Evolutionary conservation across 257 asterid species (phyloP).

Genomic region (Galeopsis tetrahit): DNA sequence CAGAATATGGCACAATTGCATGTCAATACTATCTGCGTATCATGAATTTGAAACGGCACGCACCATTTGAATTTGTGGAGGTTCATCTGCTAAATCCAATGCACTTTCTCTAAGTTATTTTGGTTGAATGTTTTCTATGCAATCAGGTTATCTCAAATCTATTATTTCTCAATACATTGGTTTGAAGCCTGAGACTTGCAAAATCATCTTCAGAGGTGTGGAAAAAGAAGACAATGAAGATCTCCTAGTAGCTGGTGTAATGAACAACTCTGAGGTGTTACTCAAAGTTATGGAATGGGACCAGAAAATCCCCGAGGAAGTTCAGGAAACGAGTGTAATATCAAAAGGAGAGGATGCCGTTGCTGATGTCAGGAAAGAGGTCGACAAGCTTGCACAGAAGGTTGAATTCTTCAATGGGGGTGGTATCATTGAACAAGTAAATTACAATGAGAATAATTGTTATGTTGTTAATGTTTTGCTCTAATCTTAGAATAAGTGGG

Average conservation of each 20-base stretch:
- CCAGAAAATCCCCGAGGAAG: conserved; percentile 43
- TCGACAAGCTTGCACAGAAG: conserved; percentile 73
- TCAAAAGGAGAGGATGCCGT: conserved; percentile 70
- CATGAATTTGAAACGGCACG: conserved; percentile 6
- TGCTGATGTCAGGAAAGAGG: conserved; percentile 67
- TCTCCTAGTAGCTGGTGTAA: conserved; percentile 66
- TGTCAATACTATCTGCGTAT: conserved; percentile 24
- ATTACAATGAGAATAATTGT: no score
- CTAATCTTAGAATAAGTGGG: no score
- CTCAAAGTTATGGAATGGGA: conserved; percentile 47
- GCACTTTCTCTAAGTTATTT: conserved; percentile 18
- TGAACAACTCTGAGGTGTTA: conserved; percentile 57
- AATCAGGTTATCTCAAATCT: conserved; percentile 72
- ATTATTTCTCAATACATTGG: conserved; percentile 52
- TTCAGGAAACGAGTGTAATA: conserved; percentile 40
- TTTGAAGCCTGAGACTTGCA: conserved; percentile 60
- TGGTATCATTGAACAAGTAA: no score
- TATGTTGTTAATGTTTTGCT: no score
- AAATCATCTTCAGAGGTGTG: conserved; percentile 64
- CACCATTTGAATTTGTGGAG: conserved; percentile 19
- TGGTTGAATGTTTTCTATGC: conserved; percentile 17
- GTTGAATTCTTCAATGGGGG: conserved; percentile 35
- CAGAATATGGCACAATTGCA: conserved; percentile 3
- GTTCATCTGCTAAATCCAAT: not conserved
- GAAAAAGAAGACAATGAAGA: conserved; percentile 64